phyloP scores from a whole-genome alignment of 768 basidiomycete genomes.

The Pulveroboletus sp. region DNA sequence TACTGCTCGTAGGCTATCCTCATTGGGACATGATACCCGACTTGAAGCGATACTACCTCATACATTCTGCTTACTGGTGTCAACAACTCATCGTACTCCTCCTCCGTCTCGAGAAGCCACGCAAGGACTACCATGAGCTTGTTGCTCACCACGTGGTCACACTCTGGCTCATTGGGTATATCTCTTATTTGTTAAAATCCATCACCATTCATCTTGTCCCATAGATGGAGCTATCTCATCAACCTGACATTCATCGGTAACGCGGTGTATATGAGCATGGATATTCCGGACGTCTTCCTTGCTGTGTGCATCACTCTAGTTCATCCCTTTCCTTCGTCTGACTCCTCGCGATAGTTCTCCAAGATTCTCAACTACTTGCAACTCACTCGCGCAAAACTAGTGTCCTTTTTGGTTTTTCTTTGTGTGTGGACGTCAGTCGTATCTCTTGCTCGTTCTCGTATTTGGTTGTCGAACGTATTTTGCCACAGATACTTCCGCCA shows the following conservation, averaged over 20 bases:
- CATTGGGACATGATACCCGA: constrained; percentile 82
- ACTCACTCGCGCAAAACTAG: constrained; percentile 56
- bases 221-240: constrained; percentile 77
- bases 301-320: constrained; percentile 49
- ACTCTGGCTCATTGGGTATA: constrained; percentile 87
- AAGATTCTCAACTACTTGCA: constrained; percentile 89
- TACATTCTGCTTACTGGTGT: constrained; percentile 91
- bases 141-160: constrained; percentile 91
- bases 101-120: constrained; percentile 86
- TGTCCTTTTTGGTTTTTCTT: constrained; percentile 63
- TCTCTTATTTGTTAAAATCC: neutral
- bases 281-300: constrained; percentile 85
- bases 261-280: constrained; percentile 95
- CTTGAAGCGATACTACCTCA: constrained; percentile 89
- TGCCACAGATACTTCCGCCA: constrained; percentile 82
- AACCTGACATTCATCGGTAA: constrained; percentile 88
- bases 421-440: constrained; percentile 73
- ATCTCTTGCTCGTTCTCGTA: neutral
- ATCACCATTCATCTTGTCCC: neutral
- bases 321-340: neutral
- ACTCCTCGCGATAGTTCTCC: constrained; percentile 48
- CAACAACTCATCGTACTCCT: constrained; percentile 88
- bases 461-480: neutral
- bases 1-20: constrained; percentile 61
- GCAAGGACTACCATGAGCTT: constrained; percentile 86